Evolutionary conservation across 2,329 filamentous ascomycete species (phyloP), one percentile per base, ranked within the genome.

Genomic region (Ophiocordyceps australis): DNA sequence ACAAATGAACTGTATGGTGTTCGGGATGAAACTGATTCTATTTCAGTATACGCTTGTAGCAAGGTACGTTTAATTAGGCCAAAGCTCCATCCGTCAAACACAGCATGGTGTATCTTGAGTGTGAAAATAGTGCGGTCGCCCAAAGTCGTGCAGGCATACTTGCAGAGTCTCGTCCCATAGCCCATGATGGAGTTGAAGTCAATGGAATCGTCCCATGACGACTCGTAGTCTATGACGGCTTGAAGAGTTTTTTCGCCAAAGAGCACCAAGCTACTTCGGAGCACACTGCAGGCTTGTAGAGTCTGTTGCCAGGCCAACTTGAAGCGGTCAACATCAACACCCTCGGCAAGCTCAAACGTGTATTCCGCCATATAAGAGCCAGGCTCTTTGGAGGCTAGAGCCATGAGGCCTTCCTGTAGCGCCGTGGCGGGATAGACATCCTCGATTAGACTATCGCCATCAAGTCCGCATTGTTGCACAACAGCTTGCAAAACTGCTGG

Each of bases 1-100:
- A n/a, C n/a, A n/a, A n/a, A n/a, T n/a, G n/a, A 45, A 29, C 55
- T 59, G 39, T 63, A 63, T 14, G 52, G 47, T 5, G 54, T n/a
- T n/a, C n/a, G 51, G 0, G 53, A 46, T 0, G 51, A 42, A 8
- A 30, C 20, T n/a, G 40, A 14, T 1, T 30, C 30, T 7, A 49
- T 33, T 9, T 45, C 42, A 11, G 50, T 41, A 30, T 55, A 62
- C 3, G 52, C 52, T 19, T 46, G 45, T 37, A 62, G 60, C 21
- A n/a, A n/a, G n/a, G n/a, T n/a, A n/a, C n/a, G n/a, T n/a, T n/a
- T n/a, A n/a, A n/a, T n/a, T n/a, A n/a, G n/a, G n/a, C n/a, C n/a
- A n/a, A n/a, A n/a, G n/a, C n/a, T n/a, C n/a, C n/a, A n/a, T n/a
- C n/a, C n/a, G n/a, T n/a, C n/a, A n/a, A n/a, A n/a, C n/a, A n/a